Evolutionary conservation across 2,329 filamentous ascomycete genomes (phyloP).

Genomic region (Colletotrichum sp.): DNA sequence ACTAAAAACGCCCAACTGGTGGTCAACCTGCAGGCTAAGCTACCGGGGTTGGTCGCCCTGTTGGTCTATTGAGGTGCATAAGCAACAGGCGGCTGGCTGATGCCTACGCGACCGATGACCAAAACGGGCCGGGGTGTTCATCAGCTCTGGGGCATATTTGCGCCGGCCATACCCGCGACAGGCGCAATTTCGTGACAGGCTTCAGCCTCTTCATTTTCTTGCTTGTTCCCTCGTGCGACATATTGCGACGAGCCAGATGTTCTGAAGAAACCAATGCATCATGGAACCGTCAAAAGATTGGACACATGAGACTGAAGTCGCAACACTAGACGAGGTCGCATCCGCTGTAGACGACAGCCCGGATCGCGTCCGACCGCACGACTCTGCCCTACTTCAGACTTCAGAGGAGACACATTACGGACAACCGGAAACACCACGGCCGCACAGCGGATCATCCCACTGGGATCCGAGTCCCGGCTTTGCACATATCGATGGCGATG

Average conservation of each 20-base stretch:
- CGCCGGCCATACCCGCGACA: not conserved
- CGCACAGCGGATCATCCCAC: slow-evolving; percentile 8
- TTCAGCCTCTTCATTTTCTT: not conserved
- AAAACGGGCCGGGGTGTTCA: not conserved
- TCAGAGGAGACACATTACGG: not conserved
- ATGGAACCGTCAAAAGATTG: not conserved
- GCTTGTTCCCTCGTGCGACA: not conserved
- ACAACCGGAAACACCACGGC: not conserved
- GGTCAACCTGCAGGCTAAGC: not conserved
- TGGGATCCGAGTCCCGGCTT: slow-evolving; percentile 41
- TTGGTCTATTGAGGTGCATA: not conserved
- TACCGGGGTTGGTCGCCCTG: not conserved
- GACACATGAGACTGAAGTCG: slow-evolving; percentile 6
- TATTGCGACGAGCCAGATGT: not conserved
- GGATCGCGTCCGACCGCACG: not conserved
- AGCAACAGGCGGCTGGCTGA: not conserved
- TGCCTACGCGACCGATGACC: not conserved
- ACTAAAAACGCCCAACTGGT: not conserved
- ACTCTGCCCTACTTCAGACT: not conserved
- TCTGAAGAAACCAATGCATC: not conserved
- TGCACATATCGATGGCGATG: slow-evolving; percentile 46
- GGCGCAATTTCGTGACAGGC: not conserved
- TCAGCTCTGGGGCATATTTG: not conserved
- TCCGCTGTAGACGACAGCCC: not conserved
- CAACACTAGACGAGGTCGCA: not conserved